A percentile compares a stretch with the other conserved stretches of the same genome.
Conservation (phyloP, 257 asterid genomes). For the Salvia splendens region DNA sequence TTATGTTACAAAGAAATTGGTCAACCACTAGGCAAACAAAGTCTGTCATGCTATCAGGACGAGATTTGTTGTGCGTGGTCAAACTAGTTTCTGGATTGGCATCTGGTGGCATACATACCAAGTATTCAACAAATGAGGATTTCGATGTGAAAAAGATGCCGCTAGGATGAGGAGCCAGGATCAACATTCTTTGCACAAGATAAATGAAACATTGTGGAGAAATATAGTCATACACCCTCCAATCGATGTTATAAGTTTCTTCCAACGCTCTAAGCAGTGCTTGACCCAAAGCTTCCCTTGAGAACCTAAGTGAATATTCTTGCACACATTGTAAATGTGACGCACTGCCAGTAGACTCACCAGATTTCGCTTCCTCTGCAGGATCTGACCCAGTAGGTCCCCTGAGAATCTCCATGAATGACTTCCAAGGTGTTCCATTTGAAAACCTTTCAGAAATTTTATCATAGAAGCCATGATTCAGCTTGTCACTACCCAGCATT, state of each 20-base stretch:
- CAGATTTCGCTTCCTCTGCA: not conserved
- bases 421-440: conserved; percentile 38
- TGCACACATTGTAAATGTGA: not conserved
- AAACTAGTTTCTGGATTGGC: conserved; percentile 17
- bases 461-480: conserved; percentile 23
- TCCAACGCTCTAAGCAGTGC: conserved; percentile 36
- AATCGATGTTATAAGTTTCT: conserved; percentile 35
- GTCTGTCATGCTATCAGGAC: not conserved
- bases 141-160: conserved; percentile 42
- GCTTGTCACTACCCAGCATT: conserved; percentile 48
- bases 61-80: not conserved
- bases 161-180: conserved; percentile 38
- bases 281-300: conserved; percentile 17
- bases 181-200: conserved; percentile 56
- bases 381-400: conserved; percentile 1
- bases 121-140: conserved; percentile 53
- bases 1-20: conserved; percentile 6
- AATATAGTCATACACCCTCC: conserved; percentile 42
- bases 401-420: conserved; percentile 35
- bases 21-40: conserved; percentile 29
- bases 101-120: conserved; percentile 32
- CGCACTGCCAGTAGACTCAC: not conserved
- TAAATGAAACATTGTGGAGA: conserved; percentile 58
- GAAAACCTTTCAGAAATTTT: conserved; percentile 27
- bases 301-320: not conserved